A percentile compares a stretch with the other conserved stretches of the same genome.
phyloP scores from a whole-genome alignment of 148 eudicot genomes.

The Camellia japonica region DNA sequence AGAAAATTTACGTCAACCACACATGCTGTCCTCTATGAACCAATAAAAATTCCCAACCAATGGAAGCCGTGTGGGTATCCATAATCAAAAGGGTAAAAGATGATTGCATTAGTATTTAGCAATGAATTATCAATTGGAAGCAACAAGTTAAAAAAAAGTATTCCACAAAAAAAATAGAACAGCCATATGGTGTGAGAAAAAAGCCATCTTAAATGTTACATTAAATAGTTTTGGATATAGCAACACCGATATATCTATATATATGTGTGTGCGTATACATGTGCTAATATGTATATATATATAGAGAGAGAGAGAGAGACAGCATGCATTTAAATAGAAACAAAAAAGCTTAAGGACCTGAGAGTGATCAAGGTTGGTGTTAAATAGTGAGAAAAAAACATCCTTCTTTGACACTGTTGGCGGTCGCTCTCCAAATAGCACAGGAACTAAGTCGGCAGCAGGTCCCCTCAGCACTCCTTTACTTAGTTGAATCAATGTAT shows the following conservation, averaged over 20 bases:
- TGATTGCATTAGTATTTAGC: neutral
- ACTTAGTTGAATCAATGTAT: conserved; percentile 78
- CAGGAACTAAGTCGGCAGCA: conserved; percentile 88
- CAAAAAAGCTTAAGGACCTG: conserved; percentile 48
- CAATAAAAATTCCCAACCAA: neutral
- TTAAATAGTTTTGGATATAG: neutral
- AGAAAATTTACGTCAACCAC: neutral
- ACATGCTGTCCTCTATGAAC: neutral
- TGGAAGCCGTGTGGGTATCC: neutral
- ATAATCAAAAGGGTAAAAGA: neutral
- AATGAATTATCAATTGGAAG: conserved; percentile 2
- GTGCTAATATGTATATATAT: no score
- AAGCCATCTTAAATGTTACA: neutral
- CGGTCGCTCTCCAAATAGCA: conserved; percentile 81
- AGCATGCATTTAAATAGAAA: neutral
- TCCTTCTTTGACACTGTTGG: conserved; percentile 71
- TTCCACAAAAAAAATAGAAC: neutral
- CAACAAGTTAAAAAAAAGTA: neutral
- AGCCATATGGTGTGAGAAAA: neutral
- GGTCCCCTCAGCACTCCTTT: conserved; percentile 88
- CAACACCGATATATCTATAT: neutral
- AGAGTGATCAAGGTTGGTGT: conserved; percentile 83
- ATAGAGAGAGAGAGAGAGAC: neutral
- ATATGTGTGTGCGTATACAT: neutral
- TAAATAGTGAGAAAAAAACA: conserved; percentile 58